Evolutionary conservation across 2,329 filamentous ascomycete genomes (phyloP).

Genomic region (Clarireedia sp.): DNA sequence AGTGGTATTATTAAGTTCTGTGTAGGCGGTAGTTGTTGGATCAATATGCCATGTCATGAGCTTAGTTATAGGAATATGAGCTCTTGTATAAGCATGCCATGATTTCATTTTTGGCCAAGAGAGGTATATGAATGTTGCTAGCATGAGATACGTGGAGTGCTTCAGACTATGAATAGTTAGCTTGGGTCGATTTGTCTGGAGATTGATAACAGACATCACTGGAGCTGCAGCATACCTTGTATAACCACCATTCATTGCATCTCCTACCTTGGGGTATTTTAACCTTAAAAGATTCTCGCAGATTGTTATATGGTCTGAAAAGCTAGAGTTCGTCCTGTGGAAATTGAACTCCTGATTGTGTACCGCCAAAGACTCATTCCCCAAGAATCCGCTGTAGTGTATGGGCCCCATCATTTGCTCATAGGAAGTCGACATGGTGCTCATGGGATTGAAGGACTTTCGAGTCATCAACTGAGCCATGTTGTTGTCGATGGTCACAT

Average conservation of each 20-base stretch:
- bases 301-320: conserved; percentile 5
- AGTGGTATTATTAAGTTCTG: not conserved
- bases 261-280: not conserved
- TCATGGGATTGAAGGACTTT: not conserved
- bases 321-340: not conserved
- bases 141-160: conserved; percentile 4
- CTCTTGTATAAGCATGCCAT: conserved; percentile 4
- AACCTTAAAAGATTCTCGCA: conserved; percentile 1
- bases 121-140: conserved; percentile 1
- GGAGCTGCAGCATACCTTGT: conserved; percentile 2
- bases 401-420: conserved; percentile 2
- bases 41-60: conserved; percentile 1
- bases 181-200: not conserved
- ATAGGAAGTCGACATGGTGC: not conserved
- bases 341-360: not conserved
- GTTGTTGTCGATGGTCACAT: not conserved
- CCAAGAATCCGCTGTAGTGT: not conserved
- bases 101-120: not conserved
- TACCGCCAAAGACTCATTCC: not conserved
- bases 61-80: not conserved
- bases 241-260: not conserved
- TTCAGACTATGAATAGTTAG: not conserved
- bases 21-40: conserved; percentile 1
- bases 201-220: not conserved
- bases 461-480: not conserved